Conservation (phyloP, 1,284 basidiomycete species). For the Microbotryum silenes-acaulis region DNA sequence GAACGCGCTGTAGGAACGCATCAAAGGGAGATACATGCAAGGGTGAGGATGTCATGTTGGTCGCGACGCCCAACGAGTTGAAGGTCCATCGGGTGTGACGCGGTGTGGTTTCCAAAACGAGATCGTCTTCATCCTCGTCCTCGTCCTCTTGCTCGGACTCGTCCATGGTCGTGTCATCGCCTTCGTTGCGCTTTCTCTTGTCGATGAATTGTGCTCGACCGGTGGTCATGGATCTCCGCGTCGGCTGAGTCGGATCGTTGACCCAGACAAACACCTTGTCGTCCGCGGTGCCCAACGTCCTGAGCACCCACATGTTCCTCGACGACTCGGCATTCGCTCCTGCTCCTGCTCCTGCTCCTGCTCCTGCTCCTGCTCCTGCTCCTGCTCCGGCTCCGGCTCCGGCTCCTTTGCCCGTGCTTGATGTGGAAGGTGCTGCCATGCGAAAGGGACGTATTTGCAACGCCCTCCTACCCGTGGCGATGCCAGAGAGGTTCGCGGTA, state of each 20-base stretch:
- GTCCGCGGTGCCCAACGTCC: slow-evolving; percentile 2
- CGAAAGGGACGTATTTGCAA: slow-evolving; percentile 23
- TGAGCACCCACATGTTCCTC: slow-evolving; percentile 27
- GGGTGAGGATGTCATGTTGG: not conserved
- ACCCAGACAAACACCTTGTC: slow-evolving; percentile 24
- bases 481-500: slow-evolving; percentile 10
- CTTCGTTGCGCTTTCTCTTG: not conserved
- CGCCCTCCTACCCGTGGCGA: slow-evolving; percentile 10
- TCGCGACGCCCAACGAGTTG: slow-evolving; percentile 8
- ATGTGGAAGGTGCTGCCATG: slow-evolving; percentile 1
- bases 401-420: not conserved
- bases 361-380: slow-evolving; percentile 8
- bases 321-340: not conserved
- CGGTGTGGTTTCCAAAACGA: not conserved
- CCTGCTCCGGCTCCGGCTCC: not conserved
- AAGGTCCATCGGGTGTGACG: slow-evolving; percentile 23
- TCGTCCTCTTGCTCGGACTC: slow-evolving; percentile 6
- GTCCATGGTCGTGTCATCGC: not conserved
- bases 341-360: slow-evolving; percentile 7
- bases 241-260: slow-evolving; percentile 20
- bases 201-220: no score
- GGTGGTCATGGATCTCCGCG: not conserved
- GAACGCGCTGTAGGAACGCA: slow-evolving; percentile 30
- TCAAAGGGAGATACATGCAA: slow-evolving; percentile 18
- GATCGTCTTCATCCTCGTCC: not conserved